Conservation (phyloP, 768 basidiomycete species). For the Terana coerulea region DNA sequence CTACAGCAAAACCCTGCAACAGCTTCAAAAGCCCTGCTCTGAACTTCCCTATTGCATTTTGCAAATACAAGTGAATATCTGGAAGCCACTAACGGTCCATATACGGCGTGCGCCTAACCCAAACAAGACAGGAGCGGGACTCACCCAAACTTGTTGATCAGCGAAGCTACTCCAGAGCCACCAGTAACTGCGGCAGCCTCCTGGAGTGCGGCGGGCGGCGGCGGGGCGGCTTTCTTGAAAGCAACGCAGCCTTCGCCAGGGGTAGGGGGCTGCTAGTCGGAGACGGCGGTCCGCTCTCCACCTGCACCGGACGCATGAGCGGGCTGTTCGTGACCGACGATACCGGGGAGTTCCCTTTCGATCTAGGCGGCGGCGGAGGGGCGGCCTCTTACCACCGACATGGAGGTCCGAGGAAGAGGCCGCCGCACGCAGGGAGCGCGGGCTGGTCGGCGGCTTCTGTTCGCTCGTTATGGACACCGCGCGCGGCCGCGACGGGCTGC, state of each 20-base stretch:
- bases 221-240: conserved; percentile 15
- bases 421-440: conserved; percentile 39
- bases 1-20: too few species aligned
- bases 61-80: too few species aligned
- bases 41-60: too few species aligned
- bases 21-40: too few species aligned
- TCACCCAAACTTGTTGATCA: conserved; percentile 47
- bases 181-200: not conserved
- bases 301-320: conserved; percentile 47
- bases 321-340: conserved; percentile 44
- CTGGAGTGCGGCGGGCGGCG: not conserved
- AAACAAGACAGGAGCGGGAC: too few species aligned
- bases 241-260: not conserved
- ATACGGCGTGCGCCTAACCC: too few species aligned
- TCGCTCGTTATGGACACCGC: conserved; percentile 24
- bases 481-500: conserved; percentile 38
- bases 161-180: conserved; percentile 35
- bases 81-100: too few species aligned
- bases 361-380: conserved; percentile 53
- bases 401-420: conserved; percentile 56
- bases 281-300: not conserved
- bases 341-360: conserved; percentile 28
- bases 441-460: conserved; percentile 23
- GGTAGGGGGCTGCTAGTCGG: not conserved
- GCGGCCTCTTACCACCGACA: conserved; percentile 36